Evolutionary conservation across 2,329 filamentous ascomycete species (phyloP).

Genomic region (Xylariaceae sp.): DNA sequence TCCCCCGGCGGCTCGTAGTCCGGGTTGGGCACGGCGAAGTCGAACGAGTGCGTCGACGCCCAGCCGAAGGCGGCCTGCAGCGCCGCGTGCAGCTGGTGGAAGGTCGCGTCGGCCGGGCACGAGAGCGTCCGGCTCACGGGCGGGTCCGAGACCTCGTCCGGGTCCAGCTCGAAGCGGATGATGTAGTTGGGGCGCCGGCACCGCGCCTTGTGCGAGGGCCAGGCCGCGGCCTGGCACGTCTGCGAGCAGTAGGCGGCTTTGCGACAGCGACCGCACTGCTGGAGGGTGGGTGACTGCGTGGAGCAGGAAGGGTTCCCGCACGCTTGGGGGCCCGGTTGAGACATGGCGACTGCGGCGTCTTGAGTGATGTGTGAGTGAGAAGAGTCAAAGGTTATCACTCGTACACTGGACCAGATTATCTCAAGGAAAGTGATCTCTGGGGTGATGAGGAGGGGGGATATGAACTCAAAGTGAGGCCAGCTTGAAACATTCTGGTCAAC

Average conservation of each 20-base stretch:
- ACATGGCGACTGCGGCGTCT: too few relatives aligned
- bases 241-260: slow-evolving; percentile 3
- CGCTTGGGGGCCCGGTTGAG: too few relatives aligned
- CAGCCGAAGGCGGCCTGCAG: slow-evolving; percentile 16
- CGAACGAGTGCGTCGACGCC: slow-evolving; percentile 9
- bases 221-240: slow-evolving; percentile 5
- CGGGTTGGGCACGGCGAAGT: slow-evolving; percentile 11
- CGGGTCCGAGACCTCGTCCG: slow-evolving; percentile 10
- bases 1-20: slow-evolving; percentile 2
- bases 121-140: slow-evolving; percentile 13
- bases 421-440: too few relatives aligned
- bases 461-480: too few relatives aligned
- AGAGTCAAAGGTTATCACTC: too few relatives aligned
- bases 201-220: slow-evolving; percentile 10
- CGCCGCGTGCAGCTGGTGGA: slow-evolving; percentile 9
- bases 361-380: too few relatives aligned
- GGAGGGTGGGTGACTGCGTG: too few relatives aligned
- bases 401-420: too few relatives aligned
- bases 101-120: slow-evolving; percentile 12
- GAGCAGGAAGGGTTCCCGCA: too few relatives aligned
- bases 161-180: slow-evolving; percentile 10
- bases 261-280: slow-evolving; percentile 1
- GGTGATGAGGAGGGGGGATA: too few relatives aligned
- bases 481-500: too few relatives aligned
- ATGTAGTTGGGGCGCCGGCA: slow-evolving; percentile 15